Percentiles rank a stretch among this genome's conserved stretches.
Evolutionary conservation across 2,329 filamentous ascomycete species (phyloP).

Genomic region (Aspergillus calidoustus): DNA sequence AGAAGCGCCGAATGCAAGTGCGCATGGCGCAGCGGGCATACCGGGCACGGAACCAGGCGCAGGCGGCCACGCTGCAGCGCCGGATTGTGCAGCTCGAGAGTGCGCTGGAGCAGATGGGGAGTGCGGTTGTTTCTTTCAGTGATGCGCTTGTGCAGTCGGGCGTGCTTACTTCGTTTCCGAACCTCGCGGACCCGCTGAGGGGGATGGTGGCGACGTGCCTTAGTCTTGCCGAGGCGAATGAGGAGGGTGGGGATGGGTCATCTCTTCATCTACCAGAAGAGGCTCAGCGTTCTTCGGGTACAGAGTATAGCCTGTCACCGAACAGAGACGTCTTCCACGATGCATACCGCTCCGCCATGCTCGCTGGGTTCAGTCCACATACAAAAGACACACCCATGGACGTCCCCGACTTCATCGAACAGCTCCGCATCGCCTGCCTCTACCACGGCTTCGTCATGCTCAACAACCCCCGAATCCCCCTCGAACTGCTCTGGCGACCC

Average conservation of each 20-base stretch:
- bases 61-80: not conserved
- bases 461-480: constrained; percentile 3
- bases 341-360: not conserved
- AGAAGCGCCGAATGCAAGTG: constrained; percentile 8
- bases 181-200: not conserved
- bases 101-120: constrained; percentile 3
- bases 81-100: not conserved
- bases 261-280: not conserved
- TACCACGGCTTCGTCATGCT: constrained; percentile 1
- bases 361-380: not conserved
- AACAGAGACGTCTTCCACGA: not conserved
- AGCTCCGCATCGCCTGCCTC: constrained; percentile 10
- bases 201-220: not conserved
- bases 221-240: not conserved
- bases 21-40: constrained; percentile 14
- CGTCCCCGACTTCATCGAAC: constrained; percentile 2
- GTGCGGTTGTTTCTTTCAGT: constrained; percentile 3
- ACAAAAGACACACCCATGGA: not conserved
- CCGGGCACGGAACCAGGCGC: not conserved
- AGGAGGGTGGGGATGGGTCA: not conserved
- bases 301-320: not conserved
- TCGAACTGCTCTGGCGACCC: constrained; percentile 15
- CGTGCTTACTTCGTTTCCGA: not conserved
- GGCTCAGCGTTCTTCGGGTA: not conserved
- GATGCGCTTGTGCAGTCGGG: constrained; percentile 2